phyloP scores from a whole-genome alignment of 176 grass and related monocot species.

The Phyllostachys edulis region DNA sequence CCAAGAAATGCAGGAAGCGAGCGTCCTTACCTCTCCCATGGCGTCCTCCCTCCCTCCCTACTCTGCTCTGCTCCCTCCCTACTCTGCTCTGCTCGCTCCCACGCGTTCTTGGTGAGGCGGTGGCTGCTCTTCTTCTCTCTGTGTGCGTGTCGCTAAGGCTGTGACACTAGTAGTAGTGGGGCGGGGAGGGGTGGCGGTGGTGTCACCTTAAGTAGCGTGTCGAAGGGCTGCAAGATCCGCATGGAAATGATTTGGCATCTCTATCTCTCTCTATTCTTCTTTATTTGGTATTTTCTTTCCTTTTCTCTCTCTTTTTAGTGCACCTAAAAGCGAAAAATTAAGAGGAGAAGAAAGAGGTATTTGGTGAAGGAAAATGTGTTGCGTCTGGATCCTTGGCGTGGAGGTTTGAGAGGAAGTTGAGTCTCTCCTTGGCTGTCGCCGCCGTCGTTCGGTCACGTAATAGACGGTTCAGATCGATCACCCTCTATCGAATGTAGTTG shows the following conservation, averaged over 20 bases:
- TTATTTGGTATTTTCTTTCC: background rate
- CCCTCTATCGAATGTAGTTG: background rate
- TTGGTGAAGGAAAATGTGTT: background rate
- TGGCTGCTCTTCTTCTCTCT: slow-evolving; percentile 4
- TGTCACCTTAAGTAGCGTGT: slow-evolving; percentile 31
- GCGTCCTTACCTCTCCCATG: slow-evolving; percentile 71
- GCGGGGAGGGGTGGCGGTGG: background rate
- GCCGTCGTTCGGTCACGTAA: too few species aligned
- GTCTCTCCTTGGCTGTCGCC: too few species aligned
- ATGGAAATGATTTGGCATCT: slow-evolving; percentile 46
- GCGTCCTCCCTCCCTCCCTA: slow-evolving; percentile 9
- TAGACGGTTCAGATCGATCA: background rate
- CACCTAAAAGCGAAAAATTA: background rate
- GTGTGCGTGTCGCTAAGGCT: slow-evolving; percentile 2
- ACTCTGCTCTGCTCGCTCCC: background rate
- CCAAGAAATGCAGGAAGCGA: background rate
- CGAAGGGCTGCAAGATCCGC: slow-evolving; percentile 34
- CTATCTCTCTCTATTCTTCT: background rate
- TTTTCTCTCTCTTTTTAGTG: background rate
- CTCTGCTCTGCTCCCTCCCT: background rate
- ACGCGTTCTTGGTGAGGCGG: background rate
- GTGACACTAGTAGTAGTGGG: background rate
- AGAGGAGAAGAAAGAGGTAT: background rate
- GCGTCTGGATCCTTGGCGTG: background rate
- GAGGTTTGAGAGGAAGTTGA: background rate